phyloP scores from a whole-genome alignment of 352 stramenopile species.

The Elongisporangium senticosum region DNA sequence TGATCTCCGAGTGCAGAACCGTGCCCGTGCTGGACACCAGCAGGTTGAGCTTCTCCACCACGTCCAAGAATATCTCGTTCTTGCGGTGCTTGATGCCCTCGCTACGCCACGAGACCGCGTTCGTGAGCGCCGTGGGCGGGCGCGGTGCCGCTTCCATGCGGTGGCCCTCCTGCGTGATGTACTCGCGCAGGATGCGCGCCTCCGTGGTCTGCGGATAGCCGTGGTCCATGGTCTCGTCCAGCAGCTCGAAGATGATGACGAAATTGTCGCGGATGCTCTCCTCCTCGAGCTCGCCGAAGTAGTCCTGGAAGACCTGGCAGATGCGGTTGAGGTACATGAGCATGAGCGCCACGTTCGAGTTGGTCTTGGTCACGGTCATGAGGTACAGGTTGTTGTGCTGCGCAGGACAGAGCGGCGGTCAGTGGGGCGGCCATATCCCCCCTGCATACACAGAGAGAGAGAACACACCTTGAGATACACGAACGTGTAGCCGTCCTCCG shows the following conservation, averaged over 20 bases:
- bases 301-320: conserved; percentile 97
- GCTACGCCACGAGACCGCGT: conserved; percentile 97
- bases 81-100: conserved; percentile 99
- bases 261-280: conserved; percentile 99
- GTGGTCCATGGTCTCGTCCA: conserved; percentile 99
- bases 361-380: conserved; percentile 97
- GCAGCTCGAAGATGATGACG: conserved; percentile 99
- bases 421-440: neutral
- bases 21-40: conserved; percentile 97
- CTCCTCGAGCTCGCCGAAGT: conserved; percentile 99
- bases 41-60: conserved; percentile 97
- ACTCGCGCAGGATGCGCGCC: conserved; percentile 87
- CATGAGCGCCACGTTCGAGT: conserved; percentile 97
- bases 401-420: neutral
- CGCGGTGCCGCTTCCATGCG: conserved; percentile 90
- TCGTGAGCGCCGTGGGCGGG: conserved; percentile 95
- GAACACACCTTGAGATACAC: conserved; percentile 91
- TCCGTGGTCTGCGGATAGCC: conserved; percentile 96
- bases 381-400: conserved; percentile 99
- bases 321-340: conserved; percentile 93
- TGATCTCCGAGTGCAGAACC: conserved; percentile 98
- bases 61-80: conserved; percentile 99
- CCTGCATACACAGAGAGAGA: neutral
- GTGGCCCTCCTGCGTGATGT: conserved; percentile 98
- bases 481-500: conserved; percentile 90